Conservation (phyloP, 345 rosid species). For the Populus nigra region DNA sequence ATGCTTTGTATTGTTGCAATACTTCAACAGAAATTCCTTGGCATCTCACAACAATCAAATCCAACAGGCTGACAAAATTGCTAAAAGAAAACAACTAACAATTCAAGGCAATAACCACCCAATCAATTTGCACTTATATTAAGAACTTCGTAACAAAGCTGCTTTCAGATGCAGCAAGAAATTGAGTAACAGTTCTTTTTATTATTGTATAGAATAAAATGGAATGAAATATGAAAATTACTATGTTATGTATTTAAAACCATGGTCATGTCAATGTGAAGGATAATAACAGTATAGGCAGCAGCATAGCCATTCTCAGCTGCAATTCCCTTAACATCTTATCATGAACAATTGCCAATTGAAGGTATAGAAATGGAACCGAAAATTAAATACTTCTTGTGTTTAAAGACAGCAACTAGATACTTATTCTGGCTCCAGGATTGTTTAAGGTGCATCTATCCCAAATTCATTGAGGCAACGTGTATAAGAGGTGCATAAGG, state of each 20-base stretch:
- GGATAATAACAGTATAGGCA: neutral
- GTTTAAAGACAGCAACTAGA: neutral
- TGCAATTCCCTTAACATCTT: neutral
- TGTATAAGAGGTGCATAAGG: neutral
- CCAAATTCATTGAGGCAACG: neutral
- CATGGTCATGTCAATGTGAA: neutral
- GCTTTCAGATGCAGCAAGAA: neutral
- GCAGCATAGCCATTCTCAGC: neutral
- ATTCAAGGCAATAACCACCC: neutral
- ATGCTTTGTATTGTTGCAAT: neutral
- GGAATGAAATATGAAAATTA: too few species aligned
- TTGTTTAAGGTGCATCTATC: neutral
- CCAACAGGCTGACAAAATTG: neutral
- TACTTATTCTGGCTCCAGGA: neutral
- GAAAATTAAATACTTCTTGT: neutral
- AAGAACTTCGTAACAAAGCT: neutral
- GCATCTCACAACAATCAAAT: slow-evolving; percentile 1
- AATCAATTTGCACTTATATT: neutral
- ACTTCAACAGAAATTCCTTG: neutral
- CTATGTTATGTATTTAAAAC: neutral
- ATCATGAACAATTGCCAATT: neutral
- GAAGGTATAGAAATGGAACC: neutral
- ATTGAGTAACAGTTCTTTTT: neutral
- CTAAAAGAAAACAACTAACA: neutral
- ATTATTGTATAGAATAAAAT: too few species aligned